Percentiles rank a stretch among this genome's conserved stretches.
phyloP scores from a whole-genome alignment of 2,329 filamentous ascomycete species.

The Fusarium circinatum region DNA sequence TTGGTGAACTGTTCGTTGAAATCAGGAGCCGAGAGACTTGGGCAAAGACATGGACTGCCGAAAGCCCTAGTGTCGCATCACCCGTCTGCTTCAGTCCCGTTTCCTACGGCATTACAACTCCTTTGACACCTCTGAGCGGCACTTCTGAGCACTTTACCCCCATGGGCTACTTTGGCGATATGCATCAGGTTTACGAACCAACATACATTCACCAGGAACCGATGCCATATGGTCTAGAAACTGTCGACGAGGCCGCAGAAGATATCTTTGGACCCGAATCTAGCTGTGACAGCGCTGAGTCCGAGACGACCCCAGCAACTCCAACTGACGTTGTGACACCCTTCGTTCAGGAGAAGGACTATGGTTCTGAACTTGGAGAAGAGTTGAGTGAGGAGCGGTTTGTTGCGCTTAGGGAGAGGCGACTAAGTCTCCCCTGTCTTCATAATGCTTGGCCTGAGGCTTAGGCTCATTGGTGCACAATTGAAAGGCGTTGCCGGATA shows the following conservation, averaged over 20 bases:
- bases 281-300: conserved; percentile 1
- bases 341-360: conserved; percentile 6
- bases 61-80: conserved; percentile 20
- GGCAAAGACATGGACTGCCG: conserved; percentile 39
- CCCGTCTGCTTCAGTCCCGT: conserved; percentile 25
- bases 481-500: neutral
- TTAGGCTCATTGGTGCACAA: neutral
- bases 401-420: conserved; percentile 26
- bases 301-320: conserved; percentile 7
- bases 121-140: conserved; percentile 43
- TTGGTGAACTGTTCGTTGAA: conserved; percentile 63
- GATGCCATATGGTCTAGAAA: conserved; percentile 30
- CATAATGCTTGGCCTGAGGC: conserved; percentile 39
- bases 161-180: conserved; percentile 30
- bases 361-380: neutral
- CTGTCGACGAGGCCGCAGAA: conserved; percentile 41
- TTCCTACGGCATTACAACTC: conserved; percentile 20
- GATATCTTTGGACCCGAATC: conserved; percentile 14
- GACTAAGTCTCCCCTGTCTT: conserved; percentile 46
- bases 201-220: conserved; percentile 1
- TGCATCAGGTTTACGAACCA: neutral
- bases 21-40: conserved; percentile 57
- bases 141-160: conserved; percentile 49
- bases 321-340: neutral
- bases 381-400: neutral